Base-by-base conservation (phyloP, 345 rosid genomes). In the Eucalyptus dawsonii region DNA sequence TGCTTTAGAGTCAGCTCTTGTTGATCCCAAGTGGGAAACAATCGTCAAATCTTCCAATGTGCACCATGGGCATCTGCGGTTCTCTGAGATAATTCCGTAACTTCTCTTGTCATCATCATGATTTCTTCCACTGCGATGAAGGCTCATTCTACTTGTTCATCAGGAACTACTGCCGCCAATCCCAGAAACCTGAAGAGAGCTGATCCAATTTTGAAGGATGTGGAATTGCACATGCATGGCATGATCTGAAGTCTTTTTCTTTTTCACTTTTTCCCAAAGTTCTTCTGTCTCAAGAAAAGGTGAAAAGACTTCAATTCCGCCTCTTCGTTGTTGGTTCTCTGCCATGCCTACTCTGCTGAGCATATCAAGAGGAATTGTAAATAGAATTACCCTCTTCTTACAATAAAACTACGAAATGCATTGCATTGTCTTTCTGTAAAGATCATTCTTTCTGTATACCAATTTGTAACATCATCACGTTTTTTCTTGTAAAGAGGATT, bases 1-100 rank as follows among this genome's bases (percentile, higher is more conserved):
- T 60, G 90, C 91, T 88, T 86, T 90, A 90, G 92, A 90, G 87
- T 47, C 87, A 16, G 50, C 88, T 56, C 89, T 91, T 14, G 50
- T 50, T 29, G 93, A 92, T 88, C 92, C 92, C 37, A 97, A 94
- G 92, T 97, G 99, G 99, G 99, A 96, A 94, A 94, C 93, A 40
- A 94, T 95, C 87, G 97, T 97, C 44, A 95, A 93, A 92, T 91
- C 95, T 44, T 91, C 99, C 72, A 93, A 92, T 53, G 89, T 90
- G 40, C 93, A 93, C 11, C 94, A 92, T 6, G 96, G 97, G 4
- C 96, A 92, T 91, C 88, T 92, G 88, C 90, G 93, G 50, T 93
- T 93, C 87, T 91, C 97, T 49, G 96, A 95, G 99, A 97, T 97
- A 92, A 92, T n/a, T 53, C 47, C 42, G 24, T 34, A 14, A 72